Evolutionary conservation across 495 filamentous ascomycete species (phyloP), one percentile per base, ranked within the genome.

Genomic region (Daldinia grandis): DNA sequence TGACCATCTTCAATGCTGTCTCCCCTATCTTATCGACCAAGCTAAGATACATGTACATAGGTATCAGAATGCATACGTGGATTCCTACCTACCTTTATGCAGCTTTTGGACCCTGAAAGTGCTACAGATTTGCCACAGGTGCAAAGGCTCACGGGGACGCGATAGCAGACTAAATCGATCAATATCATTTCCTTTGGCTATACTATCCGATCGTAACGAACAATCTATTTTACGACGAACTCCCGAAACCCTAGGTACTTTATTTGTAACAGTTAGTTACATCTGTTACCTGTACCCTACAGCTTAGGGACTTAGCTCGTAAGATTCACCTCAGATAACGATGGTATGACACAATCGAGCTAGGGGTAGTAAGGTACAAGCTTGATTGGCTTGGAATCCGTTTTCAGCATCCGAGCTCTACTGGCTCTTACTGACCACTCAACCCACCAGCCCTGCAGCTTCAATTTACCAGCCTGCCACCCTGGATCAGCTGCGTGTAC

Each of bases 321-420:
- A 33, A 57, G 37, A 67, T 60, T 68, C 49, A 42, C 63, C 69
- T 72, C 69, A 72, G 69, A 72, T 72, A 72, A 65, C 55, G 55
- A 72, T 64, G 60, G 60, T 64, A 72, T 72, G 69, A 72, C 69
- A 72, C 69, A 72, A 72, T 72, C 60, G 55, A 68, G 59, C 69
- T 61, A 64, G 59, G 64, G 60, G 63, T 19, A n/a, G 14, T 53
- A 58, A 19, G 61, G 53, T 37, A 31, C 49, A 25, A 66, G 58
- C 58, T 59, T 66, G 58, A 59, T 63, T 63, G 69, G 68, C 61
- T 28, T 53, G 15, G 49, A 53, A 15, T 28, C 49, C 17, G 25
- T 24, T 53, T 53, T 17, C 49, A 53, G 49, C 27, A 5, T 58
- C 60, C 61, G 61, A 70, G 61, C 67, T 70, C 58, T 30, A 30